These are phyloP conservation scores for Candida xyloterini DNA, from an alignment of 805 yeast genomes.

Conservation along the genomic window DNA sequence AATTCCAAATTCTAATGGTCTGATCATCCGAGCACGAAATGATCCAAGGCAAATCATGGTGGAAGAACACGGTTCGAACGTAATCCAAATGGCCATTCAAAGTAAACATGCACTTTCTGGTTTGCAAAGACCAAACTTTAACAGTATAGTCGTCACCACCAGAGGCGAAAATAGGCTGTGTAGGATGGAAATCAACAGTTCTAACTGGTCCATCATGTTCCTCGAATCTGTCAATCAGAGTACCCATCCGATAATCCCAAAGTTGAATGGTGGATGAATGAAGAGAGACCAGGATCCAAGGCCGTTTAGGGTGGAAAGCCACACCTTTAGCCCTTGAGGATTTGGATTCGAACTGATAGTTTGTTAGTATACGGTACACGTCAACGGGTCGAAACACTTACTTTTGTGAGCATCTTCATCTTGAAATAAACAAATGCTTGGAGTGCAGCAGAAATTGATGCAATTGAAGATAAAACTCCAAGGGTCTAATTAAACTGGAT, in stretches of 20 bases:
- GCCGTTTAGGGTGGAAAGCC: slow-evolving; percentile 93
- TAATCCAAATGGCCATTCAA: slow-evolving; percentile 93
- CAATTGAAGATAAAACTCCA: slow-evolving; percentile 7
- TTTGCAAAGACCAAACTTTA: slow-evolving; percentile 92
- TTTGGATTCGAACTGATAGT: slow-evolving; percentile 84
- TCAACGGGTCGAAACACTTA: slow-evolving; percentile 31
- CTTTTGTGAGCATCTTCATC: slow-evolving; percentile 84
- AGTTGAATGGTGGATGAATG: slow-evolving; percentile 98
- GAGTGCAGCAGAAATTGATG: slow-evolving; percentile 10
- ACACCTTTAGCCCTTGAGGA: slow-evolving; percentile 97
- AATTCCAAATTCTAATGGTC: slow-evolving; percentile 98
- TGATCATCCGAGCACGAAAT: slow-evolving; percentile 96
- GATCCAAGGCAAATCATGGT: slow-evolving; percentile 96
- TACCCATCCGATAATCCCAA: slow-evolving; percentile 99
- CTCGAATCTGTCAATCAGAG: slow-evolving; percentile 91
- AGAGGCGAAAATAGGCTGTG: slow-evolving; percentile 94
- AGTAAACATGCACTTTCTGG: slow-evolving; percentile 89
- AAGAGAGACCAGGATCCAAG: slow-evolving; percentile 93
- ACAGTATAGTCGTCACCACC: slow-evolving; percentile 97
- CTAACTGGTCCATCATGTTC: slow-evolving; percentile 99
- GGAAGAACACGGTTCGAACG: slow-evolving; percentile 91
- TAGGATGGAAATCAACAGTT: slow-evolving; percentile 93
- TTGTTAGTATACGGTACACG: slow-evolving; percentile 14
- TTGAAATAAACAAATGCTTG: slow-evolving; percentile 28
- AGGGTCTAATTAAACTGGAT: slow-evolving; percentile 4